Percentiles rank a stretch among this genome's conserved stretches.
Conservation (phyloP, 2,329 filamentous ascomycete genomes). For the Verticillium tricorpus region DNA sequence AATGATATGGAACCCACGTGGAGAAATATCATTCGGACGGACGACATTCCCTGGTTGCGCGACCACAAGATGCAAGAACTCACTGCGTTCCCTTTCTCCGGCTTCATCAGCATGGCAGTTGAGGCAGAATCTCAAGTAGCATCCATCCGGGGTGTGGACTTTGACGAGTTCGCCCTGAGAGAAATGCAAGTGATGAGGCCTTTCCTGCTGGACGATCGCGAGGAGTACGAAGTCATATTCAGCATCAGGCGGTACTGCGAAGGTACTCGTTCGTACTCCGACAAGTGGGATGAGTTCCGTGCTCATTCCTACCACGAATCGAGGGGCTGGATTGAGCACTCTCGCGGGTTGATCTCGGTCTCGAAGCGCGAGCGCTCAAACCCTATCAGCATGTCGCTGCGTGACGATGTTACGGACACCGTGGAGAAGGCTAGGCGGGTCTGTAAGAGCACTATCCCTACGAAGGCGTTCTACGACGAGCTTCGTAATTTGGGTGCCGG, state of each 20-base stretch:
- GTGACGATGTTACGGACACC: slow-evolving; percentile 7
- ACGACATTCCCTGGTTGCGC: slow-evolving; percentile 39
- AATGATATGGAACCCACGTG: slow-evolving; percentile 30
- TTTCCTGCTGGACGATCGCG: slow-evolving; percentile 6
- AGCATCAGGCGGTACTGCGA: slow-evolving; percentile 7
- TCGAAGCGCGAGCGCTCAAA: not conserved
- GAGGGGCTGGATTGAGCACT: slow-evolving; percentile 14
- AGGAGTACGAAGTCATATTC: slow-evolving; percentile 8
- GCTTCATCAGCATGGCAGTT: slow-evolving; percentile 34
- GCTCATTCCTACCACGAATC: not conserved
- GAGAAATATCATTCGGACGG: slow-evolving; percentile 29
- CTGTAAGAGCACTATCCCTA: not conserved
- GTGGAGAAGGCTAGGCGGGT: not conserved
- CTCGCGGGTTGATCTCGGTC: slow-evolving; percentile 11
- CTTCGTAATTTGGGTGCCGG: slow-evolving; percentile 8
- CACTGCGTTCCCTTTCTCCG: slow-evolving; percentile 39
- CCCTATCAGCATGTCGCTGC: not conserved
- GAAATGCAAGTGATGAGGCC: slow-evolving; percentile 5
- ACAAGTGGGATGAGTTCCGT: slow-evolving; percentile 15
- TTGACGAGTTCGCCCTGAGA: slow-evolving; percentile 13
- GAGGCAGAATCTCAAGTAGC: slow-evolving; percentile 24
- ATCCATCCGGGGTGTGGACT: slow-evolving; percentile 8
- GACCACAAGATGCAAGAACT: slow-evolving; percentile 44
- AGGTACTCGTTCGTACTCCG: slow-evolving; percentile 6
- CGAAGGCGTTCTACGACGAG: slow-evolving; percentile 8